Evolutionary conservation across 768 basidiomycete genomes (phyloP).

Genomic region (Trametes elegans): DNA sequence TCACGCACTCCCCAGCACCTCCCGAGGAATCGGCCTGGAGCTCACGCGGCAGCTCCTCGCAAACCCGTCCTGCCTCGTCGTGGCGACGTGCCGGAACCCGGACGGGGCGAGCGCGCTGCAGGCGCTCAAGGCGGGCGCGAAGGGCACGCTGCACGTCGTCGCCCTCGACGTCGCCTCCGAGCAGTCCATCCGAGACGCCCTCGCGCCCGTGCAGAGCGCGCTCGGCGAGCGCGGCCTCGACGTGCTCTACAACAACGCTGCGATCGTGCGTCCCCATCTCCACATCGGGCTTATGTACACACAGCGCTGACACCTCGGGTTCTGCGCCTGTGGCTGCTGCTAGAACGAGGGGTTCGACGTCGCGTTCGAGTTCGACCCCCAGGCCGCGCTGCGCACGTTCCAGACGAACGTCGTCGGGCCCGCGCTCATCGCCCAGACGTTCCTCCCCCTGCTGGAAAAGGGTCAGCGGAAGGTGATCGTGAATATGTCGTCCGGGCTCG

Average conservation of each 20-base stretch:
- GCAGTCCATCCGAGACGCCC: slow-evolving; percentile 28
- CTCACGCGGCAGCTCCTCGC: slow-evolving; percentile 25
- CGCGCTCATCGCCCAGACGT: slow-evolving; percentile 33
- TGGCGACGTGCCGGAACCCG: slow-evolving; percentile 33
- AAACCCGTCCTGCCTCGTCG: slow-evolving; percentile 26
- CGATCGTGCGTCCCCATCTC: slow-evolving; percentile 27
- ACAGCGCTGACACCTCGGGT: background rate
- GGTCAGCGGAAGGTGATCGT: slow-evolving; percentile 33
- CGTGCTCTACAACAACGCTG: slow-evolving; percentile 42
- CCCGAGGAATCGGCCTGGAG: slow-evolving; percentile 33
- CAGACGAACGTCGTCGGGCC: slow-evolving; percentile 36
- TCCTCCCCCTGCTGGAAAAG: slow-evolving; percentile 35
- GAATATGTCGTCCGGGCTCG: slow-evolving; percentile 34
- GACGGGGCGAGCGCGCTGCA: slow-evolving; percentile 22
- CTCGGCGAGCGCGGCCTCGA: slow-evolving; percentile 34
- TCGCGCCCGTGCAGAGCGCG: slow-evolving; percentile 24
- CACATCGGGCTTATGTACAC: too few relatives aligned
- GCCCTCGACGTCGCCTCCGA: slow-evolving; percentile 31
- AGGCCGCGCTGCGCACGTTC: slow-evolving; percentile 25
- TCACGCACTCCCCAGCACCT: slow-evolving; percentile 20
- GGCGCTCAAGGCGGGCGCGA: slow-evolving; percentile 22
- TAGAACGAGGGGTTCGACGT: slow-evolving; percentile 28
- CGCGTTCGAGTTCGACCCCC: slow-evolving; percentile 26
- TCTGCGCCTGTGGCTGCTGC: background rate
- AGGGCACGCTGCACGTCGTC: slow-evolving; percentile 34